Base-by-base conservation (phyloP, 495 filamentous ascomycete species). In the Aspergillus leporis region DNA sequence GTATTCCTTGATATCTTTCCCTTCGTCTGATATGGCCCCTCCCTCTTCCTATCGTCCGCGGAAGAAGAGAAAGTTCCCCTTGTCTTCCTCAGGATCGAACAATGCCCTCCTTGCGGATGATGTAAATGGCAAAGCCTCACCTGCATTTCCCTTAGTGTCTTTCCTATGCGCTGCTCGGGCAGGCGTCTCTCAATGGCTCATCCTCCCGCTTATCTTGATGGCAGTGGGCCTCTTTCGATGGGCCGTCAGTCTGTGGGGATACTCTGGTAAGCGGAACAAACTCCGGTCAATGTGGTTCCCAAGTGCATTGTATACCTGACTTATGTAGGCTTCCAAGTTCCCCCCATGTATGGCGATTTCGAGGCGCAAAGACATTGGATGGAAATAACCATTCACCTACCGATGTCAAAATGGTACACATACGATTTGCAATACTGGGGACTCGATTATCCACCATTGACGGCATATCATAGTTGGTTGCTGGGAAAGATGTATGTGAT, bases 311-410 rank as follows among this genome's bases (percentile, higher is more conserved):
- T n/a, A 4, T 19, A 8, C 18, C 64, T 77, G 23, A 77, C 49
- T 41, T 1, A 14, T n/a, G 48, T 55, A 92, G 91, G 92, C 50
- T 90, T 87, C 61, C 74, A 87, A 60, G 84, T 85, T 41, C 92
- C 92, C 4, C 94, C 94, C 16, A 93, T 97, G 87, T 87, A 95
- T 64, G 94, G 94, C 53, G 94, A 98, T 71, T 97, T 97, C 70
- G 94, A 98, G 72, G 94, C 95, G 7, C 94, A 98, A 70, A 74
- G 94, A 63, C 94, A 98, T 67, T 98, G 94, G 94, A 97, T 98
- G 93, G 94, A 98, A 66, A 82, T 97, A 61, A 97, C 95, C 1
- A 88, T 83, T 14, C 85, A 94, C 58, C 80, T 98, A 4, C 95
- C 94, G 9, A 80, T 96, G 41, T 90, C 89, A 5, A 90, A 94